phyloP scores from a whole-genome alignment of 805 yeast species.

The Myxozyma mucilagina region DNA sequence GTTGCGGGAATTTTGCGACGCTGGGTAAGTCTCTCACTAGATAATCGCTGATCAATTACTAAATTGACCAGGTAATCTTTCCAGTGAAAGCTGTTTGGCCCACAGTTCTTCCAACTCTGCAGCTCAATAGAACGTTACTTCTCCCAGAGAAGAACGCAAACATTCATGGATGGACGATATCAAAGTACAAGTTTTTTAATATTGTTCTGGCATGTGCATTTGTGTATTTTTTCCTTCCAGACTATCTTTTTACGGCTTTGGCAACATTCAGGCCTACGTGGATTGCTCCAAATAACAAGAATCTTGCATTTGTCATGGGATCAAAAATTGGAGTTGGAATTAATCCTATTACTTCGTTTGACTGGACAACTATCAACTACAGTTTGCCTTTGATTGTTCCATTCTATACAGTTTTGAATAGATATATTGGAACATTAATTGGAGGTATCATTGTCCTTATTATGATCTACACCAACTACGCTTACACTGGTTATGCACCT shows the following conservation, averaged over 20 bases:
- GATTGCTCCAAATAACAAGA: conserved; percentile 58
- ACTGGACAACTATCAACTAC: conserved; percentile 56
- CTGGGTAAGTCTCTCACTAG: conserved; percentile 38
- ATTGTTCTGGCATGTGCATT: conserved; percentile 46
- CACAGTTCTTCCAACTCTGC: conserved; percentile 55
- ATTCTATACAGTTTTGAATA: conserved; percentile 48
- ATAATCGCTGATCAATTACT: not conserved
- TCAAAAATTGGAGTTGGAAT: conserved; percentile 63
- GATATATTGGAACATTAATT: conserved; percentile 42
- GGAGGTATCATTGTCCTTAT: conserved; percentile 57
- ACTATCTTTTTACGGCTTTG: conserved; percentile 58
- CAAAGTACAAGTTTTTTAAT: conserved; percentile 52
- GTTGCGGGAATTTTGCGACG: conserved; percentile 65
- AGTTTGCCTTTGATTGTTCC: conserved; percentile 40
- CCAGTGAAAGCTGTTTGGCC: conserved; percentile 72
- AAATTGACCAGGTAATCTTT: conserved; percentile 42
- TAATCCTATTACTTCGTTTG: conserved; percentile 63
- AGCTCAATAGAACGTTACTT: conserved; percentile 32
- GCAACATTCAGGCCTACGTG: conserved; percentile 64
- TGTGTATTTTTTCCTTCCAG: conserved; percentile 62
- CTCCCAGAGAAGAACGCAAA: conserved; percentile 34
- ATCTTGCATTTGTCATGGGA: conserved; percentile 67
- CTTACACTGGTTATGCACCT: conserved; percentile 47
- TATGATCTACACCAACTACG: conserved; percentile 53
- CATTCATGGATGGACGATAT: conserved; percentile 61